Conservation (phyloP, 2,329 filamentous ascomycete species). For the Salinomyces thailandicus region DNA sequence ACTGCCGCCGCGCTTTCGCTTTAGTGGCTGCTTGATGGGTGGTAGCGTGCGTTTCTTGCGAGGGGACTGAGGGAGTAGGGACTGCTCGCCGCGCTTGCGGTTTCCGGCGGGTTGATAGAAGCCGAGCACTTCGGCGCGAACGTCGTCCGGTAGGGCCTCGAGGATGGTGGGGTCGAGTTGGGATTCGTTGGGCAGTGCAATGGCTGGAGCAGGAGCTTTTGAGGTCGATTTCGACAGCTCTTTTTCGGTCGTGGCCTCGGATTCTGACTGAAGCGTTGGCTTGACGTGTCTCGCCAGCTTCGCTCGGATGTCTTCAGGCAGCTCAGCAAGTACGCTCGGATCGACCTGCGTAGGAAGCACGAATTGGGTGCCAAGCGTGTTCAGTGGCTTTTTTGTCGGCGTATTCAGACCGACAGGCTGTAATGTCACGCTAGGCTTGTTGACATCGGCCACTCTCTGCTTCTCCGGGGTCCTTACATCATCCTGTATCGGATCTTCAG, state of each 20-base stretch:
- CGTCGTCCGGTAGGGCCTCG: slow-evolving; percentile 69
- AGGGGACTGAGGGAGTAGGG: slow-evolving; percentile 38
- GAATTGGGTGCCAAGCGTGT: slow-evolving; percentile 81
- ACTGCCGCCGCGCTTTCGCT: slow-evolving; percentile 52
- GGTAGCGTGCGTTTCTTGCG: slow-evolving; percentile 46
- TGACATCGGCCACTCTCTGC: slow-evolving; percentile 17
- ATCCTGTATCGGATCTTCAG: slow-evolving; percentile 37
- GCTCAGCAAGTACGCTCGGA: slow-evolving; percentile 66
- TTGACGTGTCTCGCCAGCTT: slow-evolving; percentile 54
- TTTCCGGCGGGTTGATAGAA: slow-evolving; percentile 46
- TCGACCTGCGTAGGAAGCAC: slow-evolving; percentile 78
- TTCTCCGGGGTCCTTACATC: slow-evolving; percentile 33
- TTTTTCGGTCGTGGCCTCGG: not conserved
- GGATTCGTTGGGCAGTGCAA: slow-evolving; percentile 50
- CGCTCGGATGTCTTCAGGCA: slow-evolving; percentile 72
- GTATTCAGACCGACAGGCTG: slow-evolving; percentile 29
- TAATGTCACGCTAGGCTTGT: slow-evolving; percentile 27
- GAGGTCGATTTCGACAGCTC: slow-evolving; percentile 8
- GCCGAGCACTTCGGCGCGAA: slow-evolving; percentile 71
- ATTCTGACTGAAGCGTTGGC: not conserved
- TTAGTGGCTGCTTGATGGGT: slow-evolving; percentile 42
- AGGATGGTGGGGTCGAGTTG: slow-evolving; percentile 81
- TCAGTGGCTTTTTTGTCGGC: slow-evolving; percentile 56
- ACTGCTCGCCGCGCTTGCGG: slow-evolving; percentile 24
- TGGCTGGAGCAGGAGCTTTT: slow-evolving; percentile 24